These are phyloP conservation scores for Nicotiana rustica DNA, from an alignment of 305 asterid genomes.

Conservation along the genomic window DNA sequence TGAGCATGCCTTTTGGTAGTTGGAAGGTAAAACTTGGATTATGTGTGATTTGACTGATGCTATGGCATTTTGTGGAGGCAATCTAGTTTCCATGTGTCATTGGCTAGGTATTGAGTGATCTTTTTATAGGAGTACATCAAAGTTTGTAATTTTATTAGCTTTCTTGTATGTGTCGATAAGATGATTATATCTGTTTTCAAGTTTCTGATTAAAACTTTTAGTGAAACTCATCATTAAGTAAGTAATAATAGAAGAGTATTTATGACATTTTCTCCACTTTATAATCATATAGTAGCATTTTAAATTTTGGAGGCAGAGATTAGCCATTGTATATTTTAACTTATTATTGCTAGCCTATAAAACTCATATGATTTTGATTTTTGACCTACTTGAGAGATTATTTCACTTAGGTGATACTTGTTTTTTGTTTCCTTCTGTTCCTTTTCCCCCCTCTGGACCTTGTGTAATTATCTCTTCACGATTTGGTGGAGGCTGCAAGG, in stretches of 20 bases:
- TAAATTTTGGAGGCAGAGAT: constrained; percentile 5
- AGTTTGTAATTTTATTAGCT: background rate
- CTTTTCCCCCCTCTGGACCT: background rate
- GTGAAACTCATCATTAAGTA: background rate
- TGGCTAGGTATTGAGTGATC: background rate
- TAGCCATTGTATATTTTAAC: background rate
- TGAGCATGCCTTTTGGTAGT: background rate
- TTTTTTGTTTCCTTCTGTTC: background rate
- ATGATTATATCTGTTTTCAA: background rate
- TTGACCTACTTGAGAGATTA: background rate
- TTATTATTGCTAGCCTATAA: background rate
- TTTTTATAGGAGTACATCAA: background rate
- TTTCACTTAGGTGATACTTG: background rate
- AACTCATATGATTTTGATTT: background rate
- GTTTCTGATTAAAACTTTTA: background rate
- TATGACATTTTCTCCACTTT: background rate
- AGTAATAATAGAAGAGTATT: background rate
- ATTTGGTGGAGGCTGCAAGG: constrained; percentile 35
- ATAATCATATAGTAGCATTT: background rate
- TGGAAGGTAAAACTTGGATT: background rate
- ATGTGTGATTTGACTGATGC: background rate
- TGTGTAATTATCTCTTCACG: constrained; percentile 20
- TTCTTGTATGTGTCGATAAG: background rate
- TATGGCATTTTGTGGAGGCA: background rate
- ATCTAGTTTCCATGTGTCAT: background rate